These are phyloP conservation scores for Tetracladium maxilliforme DNA, from an alignment of 2,329 filamentous ascomycete species.

Conservation along the genomic window DNA sequence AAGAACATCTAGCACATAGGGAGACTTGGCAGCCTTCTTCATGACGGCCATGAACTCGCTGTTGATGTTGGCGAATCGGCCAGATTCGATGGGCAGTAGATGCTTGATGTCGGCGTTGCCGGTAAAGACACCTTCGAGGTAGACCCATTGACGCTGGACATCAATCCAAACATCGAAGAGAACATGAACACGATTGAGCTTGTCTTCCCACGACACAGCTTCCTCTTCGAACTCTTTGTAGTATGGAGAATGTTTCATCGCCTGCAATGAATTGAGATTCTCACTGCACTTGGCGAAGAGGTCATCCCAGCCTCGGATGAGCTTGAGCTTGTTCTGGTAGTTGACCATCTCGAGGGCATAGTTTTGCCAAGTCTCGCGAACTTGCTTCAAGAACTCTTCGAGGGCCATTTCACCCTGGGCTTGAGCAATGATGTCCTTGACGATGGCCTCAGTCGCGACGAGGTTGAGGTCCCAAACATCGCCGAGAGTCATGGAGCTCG, in stretches of 20 bases:
- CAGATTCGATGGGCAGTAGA: slow-evolving; percentile 87
- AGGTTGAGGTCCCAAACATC: slow-evolving; percentile 98
- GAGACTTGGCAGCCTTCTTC: slow-evolving; percentile 97
- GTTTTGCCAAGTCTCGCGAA: slow-evolving; percentile 92
- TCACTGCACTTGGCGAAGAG: slow-evolving; percentile 97
- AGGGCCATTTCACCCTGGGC: slow-evolving; percentile 96
- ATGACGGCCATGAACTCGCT: slow-evolving; percentile 97
- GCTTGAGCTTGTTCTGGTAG: slow-evolving; percentile 94
- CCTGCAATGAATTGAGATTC: slow-evolving; percentile 91
- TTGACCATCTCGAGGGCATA: slow-evolving; percentile 89
- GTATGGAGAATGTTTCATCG: slow-evolving; percentile 97
- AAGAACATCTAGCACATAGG: slow-evolving; percentile 88
- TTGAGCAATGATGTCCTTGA: slow-evolving; percentile 87
- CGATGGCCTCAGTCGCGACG: slow-evolving; percentile 69
- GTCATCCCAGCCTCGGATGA: slow-evolving; percentile 97
- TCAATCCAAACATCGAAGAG: slow-evolving; percentile 99
- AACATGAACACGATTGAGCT: slow-evolving; percentile 91
- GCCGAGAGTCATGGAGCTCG: slow-evolving; percentile 88
- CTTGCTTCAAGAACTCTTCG: slow-evolving; percentile 92
- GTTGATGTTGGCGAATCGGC: slow-evolving; percentile 97
- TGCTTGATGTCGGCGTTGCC: slow-evolving; percentile 99
- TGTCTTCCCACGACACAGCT: slow-evolving; percentile 92
- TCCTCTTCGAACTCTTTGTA: slow-evolving; percentile 99
- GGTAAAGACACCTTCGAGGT: slow-evolving; percentile 96
- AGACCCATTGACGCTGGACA: slow-evolving; percentile 99